phyloP scores from a whole-genome alignment of 257 asterid genomes.

The Nicotiana undulata region DNA sequence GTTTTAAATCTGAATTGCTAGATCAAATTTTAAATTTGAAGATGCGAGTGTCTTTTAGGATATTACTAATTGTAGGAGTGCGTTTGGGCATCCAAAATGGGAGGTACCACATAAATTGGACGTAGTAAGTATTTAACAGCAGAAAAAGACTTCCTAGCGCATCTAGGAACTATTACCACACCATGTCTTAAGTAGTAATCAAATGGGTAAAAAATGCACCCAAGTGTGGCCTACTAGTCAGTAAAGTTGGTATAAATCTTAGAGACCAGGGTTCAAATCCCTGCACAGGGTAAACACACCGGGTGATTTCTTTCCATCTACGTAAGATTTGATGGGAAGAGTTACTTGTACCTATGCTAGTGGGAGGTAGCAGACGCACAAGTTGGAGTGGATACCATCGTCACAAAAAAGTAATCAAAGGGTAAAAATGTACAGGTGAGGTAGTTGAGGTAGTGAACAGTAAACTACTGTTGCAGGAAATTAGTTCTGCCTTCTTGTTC shows the following conservation, averaged over 20 bases:
- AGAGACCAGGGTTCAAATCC: too few relatives aligned
- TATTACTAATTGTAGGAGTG: not conserved
- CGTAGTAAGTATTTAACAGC: not conserved
- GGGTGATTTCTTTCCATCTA: too few relatives aligned
- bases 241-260: too few relatives aligned
- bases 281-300: too few relatives aligned
- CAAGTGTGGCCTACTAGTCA: too few relatives aligned
- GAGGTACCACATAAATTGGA: not conserved
- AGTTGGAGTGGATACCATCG: too few relatives aligned
- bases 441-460: not conserved
- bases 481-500: not conserved
- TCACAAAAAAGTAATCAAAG: too few relatives aligned
- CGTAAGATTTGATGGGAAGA: too few relatives aligned
- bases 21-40: too few relatives aligned
- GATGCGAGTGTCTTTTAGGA: not conserved
- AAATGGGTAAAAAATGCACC: not conserved
- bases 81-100: not conserved
- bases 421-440: not conserved
- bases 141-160: not conserved
- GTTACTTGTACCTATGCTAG: too few relatives aligned
- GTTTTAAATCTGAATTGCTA: too few relatives aligned
- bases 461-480: not conserved
- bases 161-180: not conserved
- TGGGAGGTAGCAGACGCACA: too few relatives aligned
- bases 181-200: not conserved